Base-by-base conservation (phyloP, 768 basidiomycete species). In the Austroboletus festivus region DNA sequence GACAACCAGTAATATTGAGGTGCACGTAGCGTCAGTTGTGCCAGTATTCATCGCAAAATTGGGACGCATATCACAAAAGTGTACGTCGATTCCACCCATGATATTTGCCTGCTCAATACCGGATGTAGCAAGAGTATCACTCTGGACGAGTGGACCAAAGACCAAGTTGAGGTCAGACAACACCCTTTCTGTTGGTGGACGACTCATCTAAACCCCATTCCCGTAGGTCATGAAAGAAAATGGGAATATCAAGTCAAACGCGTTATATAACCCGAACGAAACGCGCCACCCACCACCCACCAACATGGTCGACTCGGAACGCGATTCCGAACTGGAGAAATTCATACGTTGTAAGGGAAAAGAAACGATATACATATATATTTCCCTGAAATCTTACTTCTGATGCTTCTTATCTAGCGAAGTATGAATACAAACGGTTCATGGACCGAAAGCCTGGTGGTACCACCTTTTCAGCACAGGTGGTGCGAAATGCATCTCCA, bases 31-130 rank as follows among this genome's bases (percentile, higher is more conserved):
- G 76, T 92, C 37, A 81, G 79, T 56, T 97, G 94, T 63, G 94
- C 94, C 15, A 86, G 87, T 50, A 82, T 95, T 43, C 94, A 97
- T 71, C 80, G 94, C 45, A 95, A 94, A 73, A 85, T 97, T 50
- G 94, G 94, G 2, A 94, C 91, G 5, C 94, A 97, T 65, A 76
- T 93, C 55, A 82, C 88, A 0, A 93, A 96, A 81, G 89, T 97
- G 91, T 93, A 74, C 63, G 81, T 75, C 24, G 42, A 8, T 30
- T 49, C 7, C 23, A n/a, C 50, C 41, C 41, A 30, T 16, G 16
- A 38, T 22, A n/a, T 30, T 22, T 8, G 30, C n/a, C 48, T 46
- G 22, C 15, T 38, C 33, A 39, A 59, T 48, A 38, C 37, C 40
- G 48, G 39, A 28, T 16, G 18, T 21, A 95, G 93, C 52, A 96